Conservation (phyloP, 768 basidiomycete species). For the Phlegmacium glaucopus region DNA sequence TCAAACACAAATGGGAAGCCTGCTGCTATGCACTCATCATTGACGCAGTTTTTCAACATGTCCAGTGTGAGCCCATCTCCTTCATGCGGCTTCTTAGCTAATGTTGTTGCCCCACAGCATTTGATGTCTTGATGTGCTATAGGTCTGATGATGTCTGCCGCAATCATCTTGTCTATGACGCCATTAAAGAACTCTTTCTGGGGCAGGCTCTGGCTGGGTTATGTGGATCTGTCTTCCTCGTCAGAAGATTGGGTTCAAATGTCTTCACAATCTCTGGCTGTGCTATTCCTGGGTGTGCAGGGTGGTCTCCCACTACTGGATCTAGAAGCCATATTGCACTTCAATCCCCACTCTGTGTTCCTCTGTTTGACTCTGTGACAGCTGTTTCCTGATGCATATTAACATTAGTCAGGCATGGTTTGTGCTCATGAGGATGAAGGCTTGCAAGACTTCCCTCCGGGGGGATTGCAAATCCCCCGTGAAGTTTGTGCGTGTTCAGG, state of each 20-base stretch:
- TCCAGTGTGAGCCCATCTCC: slow-evolving; percentile 23
- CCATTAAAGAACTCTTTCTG: slow-evolving; percentile 27
- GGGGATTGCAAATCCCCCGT: no score
- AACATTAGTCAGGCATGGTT: background rate
- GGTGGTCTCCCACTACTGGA: background rate
- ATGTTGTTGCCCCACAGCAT: slow-evolving; percentile 23
- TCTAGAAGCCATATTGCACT: slow-evolving; percentile 6
- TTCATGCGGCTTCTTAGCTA: slow-evolving; percentile 35
- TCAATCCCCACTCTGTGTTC: slow-evolving; percentile 2
- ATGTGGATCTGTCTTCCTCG: slow-evolving; percentile 19
- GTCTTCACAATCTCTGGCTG: background rate
- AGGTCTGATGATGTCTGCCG: slow-evolving; percentile 28
- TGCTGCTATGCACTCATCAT: slow-evolving; percentile 29
- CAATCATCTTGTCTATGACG: slow-evolving; percentile 31
- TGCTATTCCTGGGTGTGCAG: background rate
- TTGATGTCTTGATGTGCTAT: slow-evolving; percentile 28
- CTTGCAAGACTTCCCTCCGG: no score
- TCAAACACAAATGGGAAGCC: slow-evolving; percentile 15
- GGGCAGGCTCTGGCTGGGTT: slow-evolving; percentile 20
- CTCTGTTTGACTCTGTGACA: background rate
- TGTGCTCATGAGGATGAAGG: background rate
- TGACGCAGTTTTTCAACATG: slow-evolving; percentile 29
- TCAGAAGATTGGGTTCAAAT: slow-evolving; percentile 7
- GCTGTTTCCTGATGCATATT: background rate
- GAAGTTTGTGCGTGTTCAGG: no score